Conservation (phyloP, 2,329 filamentous ascomycete species). For the Amesomyces nigricolor region DNA sequence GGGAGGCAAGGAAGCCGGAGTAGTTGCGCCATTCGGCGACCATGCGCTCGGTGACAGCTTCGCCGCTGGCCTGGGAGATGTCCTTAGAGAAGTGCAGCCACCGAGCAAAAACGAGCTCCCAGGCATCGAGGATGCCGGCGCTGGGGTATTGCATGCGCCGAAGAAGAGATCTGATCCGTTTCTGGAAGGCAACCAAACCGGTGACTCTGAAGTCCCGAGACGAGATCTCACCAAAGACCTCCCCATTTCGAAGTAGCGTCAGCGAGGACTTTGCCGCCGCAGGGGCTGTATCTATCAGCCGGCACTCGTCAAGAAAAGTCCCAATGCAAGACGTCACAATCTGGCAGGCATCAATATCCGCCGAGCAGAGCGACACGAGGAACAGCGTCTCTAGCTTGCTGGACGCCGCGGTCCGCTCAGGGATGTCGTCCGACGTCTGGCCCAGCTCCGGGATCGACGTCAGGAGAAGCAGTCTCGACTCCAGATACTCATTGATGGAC, state of each 20-base stretch:
- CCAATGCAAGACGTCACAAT: slow-evolving; percentile 57
- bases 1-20: slow-evolving; percentile 61
- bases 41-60: slow-evolving; percentile 49
- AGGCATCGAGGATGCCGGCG: slow-evolving; percentile 60
- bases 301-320: slow-evolving; percentile 57
- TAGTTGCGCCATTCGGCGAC: slow-evolving; percentile 64
- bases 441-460: slow-evolving; percentile 48
- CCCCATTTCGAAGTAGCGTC: slow-evolving; percentile 54
- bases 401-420: slow-evolving; percentile 48
- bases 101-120: slow-evolving; percentile 59
- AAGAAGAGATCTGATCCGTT: slow-evolving; percentile 55
- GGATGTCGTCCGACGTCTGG: slow-evolving; percentile 48
- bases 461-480: slow-evolving; percentile 49
- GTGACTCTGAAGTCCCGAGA: slow-evolving; percentile 61
- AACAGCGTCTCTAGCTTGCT: slow-evolving; percentile 58
- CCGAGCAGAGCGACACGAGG: slow-evolving; percentile 58
- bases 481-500: slow-evolving; percentile 51
- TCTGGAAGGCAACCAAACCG: slow-evolving; percentile 64
- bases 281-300: slow-evolving; percentile 46
- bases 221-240: slow-evolving; percentile 56
- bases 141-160: slow-evolving; percentile 57
- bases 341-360: slow-evolving; percentile 60
- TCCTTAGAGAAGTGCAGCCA: slow-evolving; percentile 62
- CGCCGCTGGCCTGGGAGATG: slow-evolving; percentile 48
- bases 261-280: slow-evolving; percentile 46